A percentile compares a stretch with the other conserved stretches of the same genome.
These are phyloP conservation scores for Heterobasidion occidentale DNA, from an alignment of 1,284 basidiomycete genomes.

Conservation along the genomic window DNA sequence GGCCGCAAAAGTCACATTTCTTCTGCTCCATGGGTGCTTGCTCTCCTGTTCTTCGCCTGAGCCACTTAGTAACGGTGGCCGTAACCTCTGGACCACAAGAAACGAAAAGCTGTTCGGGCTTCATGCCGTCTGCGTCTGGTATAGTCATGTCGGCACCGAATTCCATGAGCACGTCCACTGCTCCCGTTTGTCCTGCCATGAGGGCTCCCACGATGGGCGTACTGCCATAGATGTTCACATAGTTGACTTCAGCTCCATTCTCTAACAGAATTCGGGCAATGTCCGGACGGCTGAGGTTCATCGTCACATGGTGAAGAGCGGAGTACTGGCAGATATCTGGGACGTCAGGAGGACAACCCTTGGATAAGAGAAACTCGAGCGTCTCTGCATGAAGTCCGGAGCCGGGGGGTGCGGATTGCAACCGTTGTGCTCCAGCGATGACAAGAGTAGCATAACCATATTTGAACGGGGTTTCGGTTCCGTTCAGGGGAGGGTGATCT, in stretches of 20 bases:
- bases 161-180: constrained; percentile 41
- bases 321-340: constrained; percentile 41
- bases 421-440: constrained; percentile 34
- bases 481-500: constrained; percentile 30
- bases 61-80: constrained; percentile 39
- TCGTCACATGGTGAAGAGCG: constrained; percentile 38
- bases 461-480: constrained; percentile 37
- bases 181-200: constrained; percentile 23
- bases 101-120: constrained; percentile 24
- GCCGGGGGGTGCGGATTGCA: constrained; percentile 10
- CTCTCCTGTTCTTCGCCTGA: constrained; percentile 35
- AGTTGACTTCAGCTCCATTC: constrained; percentile 29
- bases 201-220: constrained; percentile 32
- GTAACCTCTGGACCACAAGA: constrained; percentile 36
- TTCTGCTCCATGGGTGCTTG: constrained; percentile 31
- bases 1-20: constrained; percentile 31
- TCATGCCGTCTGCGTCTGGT: constrained; percentile 35
- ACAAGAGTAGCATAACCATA: constrained; percentile 38
- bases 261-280: constrained; percentile 31
- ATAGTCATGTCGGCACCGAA: constrained; percentile 38
- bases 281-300: constrained; percentile 16
- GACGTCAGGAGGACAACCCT: constrained; percentile 32
- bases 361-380: constrained; percentile 33
- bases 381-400: background rate
- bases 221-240: constrained; percentile 37